Conservation (phyloP, 2,329 filamentous ascomycete genomes). For the Biscogniauxia marginata region DNA sequence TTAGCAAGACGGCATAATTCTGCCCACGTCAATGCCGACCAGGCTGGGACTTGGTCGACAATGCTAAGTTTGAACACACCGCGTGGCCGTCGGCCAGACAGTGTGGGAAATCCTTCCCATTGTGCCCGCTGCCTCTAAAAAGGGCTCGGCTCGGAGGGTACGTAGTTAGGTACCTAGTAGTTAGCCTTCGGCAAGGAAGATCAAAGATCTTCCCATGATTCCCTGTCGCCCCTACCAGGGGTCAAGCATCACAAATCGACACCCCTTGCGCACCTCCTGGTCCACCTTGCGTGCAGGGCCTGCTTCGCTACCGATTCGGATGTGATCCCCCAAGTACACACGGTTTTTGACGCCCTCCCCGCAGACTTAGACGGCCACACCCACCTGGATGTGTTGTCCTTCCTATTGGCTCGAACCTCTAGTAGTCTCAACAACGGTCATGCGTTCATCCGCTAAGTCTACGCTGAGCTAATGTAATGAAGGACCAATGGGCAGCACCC, state of each 20-base stretch:
- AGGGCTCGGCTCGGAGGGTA: background rate
- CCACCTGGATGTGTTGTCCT: slow-evolving; percentile 26
- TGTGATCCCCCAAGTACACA: slow-evolving; percentile 29
- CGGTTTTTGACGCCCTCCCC: slow-evolving; percentile 27
- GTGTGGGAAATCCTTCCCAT: slow-evolving; percentile 14
- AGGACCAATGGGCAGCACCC: slow-evolving; percentile 41
- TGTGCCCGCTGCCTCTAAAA: slow-evolving; percentile 16
- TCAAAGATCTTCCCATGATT: slow-evolving; percentile 31
- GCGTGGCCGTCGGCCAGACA: slow-evolving; percentile 13
- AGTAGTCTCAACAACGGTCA: slow-evolving; percentile 47
- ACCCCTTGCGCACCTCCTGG: slow-evolving; percentile 30
- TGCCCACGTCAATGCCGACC: slow-evolving; percentile 12
- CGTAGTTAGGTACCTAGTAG: slow-evolving; percentile 18
- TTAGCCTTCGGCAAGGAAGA: slow-evolving; percentile 29
- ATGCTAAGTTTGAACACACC: slow-evolving; percentile 15
- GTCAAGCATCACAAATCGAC: slow-evolving; percentile 28
- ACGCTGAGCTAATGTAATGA: slow-evolving; percentile 44
- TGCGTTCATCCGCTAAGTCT: slow-evolving; percentile 50
- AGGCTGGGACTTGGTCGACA: slow-evolving; percentile 6
- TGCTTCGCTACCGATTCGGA: slow-evolving; percentile 35
- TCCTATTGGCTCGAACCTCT: slow-evolving; percentile 40
- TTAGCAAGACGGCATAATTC: slow-evolving; percentile 8
- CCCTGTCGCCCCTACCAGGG: slow-evolving; percentile 27
- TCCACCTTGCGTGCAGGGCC: slow-evolving; percentile 29
- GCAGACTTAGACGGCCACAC: slow-evolving; percentile 34